Conservation (phyloP, 768 basidiomycete species). For the Tubosaeta brunneosetosa region DNA sequence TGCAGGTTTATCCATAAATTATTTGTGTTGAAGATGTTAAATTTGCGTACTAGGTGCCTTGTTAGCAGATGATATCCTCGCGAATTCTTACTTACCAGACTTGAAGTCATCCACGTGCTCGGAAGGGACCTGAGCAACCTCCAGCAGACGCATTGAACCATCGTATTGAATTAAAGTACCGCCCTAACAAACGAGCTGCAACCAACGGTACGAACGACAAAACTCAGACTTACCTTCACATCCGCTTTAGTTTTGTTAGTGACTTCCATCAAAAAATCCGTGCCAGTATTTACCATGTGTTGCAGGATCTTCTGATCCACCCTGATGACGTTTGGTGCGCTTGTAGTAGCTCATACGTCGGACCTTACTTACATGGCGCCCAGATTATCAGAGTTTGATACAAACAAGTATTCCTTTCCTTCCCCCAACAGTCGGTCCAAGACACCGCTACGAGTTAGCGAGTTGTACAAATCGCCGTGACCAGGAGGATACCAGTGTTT, state of each 20-base stretch:
- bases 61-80: background rate
- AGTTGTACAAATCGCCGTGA: conserved; percentile 95
- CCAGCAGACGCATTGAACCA: conserved; percentile 59
- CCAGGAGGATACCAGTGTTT: conserved; percentile 95
- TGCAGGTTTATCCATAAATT: conserved; percentile 77
- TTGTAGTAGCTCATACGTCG: conserved; percentile 2
- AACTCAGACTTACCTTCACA: conserved; percentile 35
- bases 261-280: conserved; percentile 93
- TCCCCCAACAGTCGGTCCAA: conserved; percentile 84
- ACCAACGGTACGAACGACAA: background rate
- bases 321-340: conserved; percentile 30
- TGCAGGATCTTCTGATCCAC: conserved; percentile 81
- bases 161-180: conserved; percentile 91
- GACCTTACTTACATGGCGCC: conserved; percentile 69
- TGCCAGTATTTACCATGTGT: conserved; percentile 76
- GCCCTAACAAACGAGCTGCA: conserved; percentile 40
- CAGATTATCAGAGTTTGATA: conserved; percentile 95
- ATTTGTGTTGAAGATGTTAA: conserved; percentile 92
- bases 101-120: conserved; percentile 75
- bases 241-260: conserved; percentile 97
- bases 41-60: conserved; percentile 61
- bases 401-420: conserved; percentile 96
- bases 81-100: conserved; percentile 38
- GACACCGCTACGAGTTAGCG: conserved; percentile 83
- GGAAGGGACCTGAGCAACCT: conserved; percentile 69